Base-by-base conservation (phyloP, 345 rosid genomes). In the Gossypium anomalum region DNA sequence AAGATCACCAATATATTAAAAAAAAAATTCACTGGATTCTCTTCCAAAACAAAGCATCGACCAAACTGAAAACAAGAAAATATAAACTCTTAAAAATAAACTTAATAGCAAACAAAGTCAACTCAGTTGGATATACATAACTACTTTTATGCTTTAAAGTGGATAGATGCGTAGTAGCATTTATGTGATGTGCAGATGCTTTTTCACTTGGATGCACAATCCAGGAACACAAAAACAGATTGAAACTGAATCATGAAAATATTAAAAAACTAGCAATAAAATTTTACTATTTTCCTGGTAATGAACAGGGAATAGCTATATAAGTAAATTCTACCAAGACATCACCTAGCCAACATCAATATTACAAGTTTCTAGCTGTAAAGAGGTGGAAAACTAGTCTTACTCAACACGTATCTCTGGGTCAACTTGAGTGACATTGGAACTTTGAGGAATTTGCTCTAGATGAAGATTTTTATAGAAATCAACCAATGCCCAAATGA, bases 391-490 rank as follows among this genome's bases (percentile, higher is more conserved):
- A 69, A 7, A 70, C 52, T 59, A 76, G 79, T 71, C 89, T 82
- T 91, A 95, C 99, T 86, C 87, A 74, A 95, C 77, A 75, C 79
- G 90, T 70, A 95, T 95, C 87, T 95, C 99, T 25, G 98, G 99
- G 87, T 95, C 99, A 87, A 90, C 98, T 86, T 85, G 85, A 48
- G 90, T 74, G 67, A 83, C 90, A 70, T 62, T 86, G 53, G 98
- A 84, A 79, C 90, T 90, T 80, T 87, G 83, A 43, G 97, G 96
- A 29, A 95, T 63, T 71, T 86, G 91, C 78, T 87, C 88, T 76
- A 95, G 79, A 83, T 89, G 98, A 81, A 95, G 91, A 85, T 89
- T 89, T 73, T 79, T 82, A 83, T 85, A 95, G 77, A 95, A 84
- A 79, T 90, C 94, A 73, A 90, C 86, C 3, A 82, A 72, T 19